Evolutionary conservation across 2,329 filamentous ascomycete genomes (phyloP), one percentile per base, ranked within the genome.

Genomic region (Penicillium sp.): DNA sequence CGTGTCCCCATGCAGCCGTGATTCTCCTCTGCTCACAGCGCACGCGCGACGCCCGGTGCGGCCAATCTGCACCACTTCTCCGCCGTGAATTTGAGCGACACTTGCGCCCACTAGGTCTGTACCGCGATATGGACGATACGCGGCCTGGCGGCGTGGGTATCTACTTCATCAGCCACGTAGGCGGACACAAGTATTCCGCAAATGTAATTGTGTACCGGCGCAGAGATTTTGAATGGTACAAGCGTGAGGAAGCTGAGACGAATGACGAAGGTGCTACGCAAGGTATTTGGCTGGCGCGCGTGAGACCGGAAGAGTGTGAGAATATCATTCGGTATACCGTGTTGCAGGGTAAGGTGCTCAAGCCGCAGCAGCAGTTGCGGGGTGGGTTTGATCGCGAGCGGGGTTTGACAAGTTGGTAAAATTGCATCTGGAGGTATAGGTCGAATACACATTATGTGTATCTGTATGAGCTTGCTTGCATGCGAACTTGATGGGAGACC

Each of bases 101-200:
- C 69, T 80, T 97, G 33, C 86, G 91, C 0, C 88, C 89, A 1
- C 78, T 95, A 12, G 92, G 91, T 0, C 76, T 99, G 18, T 92
- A 88, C 71, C 85, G 94, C 28, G 93, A 97, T 68, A 75, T 94
- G 43, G 85, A 95, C 67, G 94, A 99, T 70, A 86, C 91, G 70
- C 78, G 94, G 52, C 90, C 92, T 0, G 93, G 93, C 10, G 94
- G 94, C 12, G 93, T 96, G 6, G 93, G 90, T 0, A 89, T 99
- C 59, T 96, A 96, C 75, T 97, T 96, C 69, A 95, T 97, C 67
- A 93, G 86, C 61, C 94, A 99, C 68, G 91, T 96, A 2, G 94
- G 94, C 26, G 94, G 94, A 0, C 94, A 99, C 78, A 96, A 96
- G 76, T 97, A 95, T 75, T 86, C 87, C 43, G 94, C 94, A 26